Evolutionary conservation across 2,329 filamentous ascomycete species (phyloP).

Genomic region (Ophiocordyceps camponoti-saundersi): DNA sequence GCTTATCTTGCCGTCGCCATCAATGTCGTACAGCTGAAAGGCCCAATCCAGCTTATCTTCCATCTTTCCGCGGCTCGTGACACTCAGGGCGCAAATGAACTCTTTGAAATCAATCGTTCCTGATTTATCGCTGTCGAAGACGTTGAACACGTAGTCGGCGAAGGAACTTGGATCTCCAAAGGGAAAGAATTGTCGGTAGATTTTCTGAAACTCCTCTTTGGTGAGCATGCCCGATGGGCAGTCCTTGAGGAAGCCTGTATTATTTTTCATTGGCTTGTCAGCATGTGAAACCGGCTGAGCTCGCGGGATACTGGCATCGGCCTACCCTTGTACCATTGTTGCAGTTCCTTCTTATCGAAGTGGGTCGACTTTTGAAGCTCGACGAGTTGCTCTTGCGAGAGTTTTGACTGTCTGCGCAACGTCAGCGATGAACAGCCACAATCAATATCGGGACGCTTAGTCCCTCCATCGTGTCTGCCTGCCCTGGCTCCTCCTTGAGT

Average conservation of each 20-base stretch:
- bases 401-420: slow-evolving; percentile 73
- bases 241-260: slow-evolving; percentile 85
- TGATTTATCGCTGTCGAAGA: slow-evolving; percentile 94
- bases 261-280: background rate
- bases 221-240: slow-evolving; percentile 93
- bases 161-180: slow-evolving; percentile 96
- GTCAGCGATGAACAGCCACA: background rate
- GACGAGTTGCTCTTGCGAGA: slow-evolving; percentile 86
- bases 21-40: slow-evolving; percentile 98
- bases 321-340: slow-evolving; percentile 98
- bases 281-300: background rate
- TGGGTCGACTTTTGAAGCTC: slow-evolving; percentile 95
- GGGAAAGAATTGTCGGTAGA: slow-evolving; percentile 98
- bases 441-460: background rate
- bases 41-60: slow-evolving; percentile 99
- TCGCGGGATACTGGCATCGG: background rate
- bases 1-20: slow-evolving; percentile 96
- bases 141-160: slow-evolving; percentile 97
- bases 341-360: slow-evolving; percentile 98
- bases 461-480: background rate
- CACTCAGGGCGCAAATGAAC: slow-evolving; percentile 94
- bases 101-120: slow-evolving; percentile 99
- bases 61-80: slow-evolving; percentile 95
- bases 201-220: slow-evolving; percentile 98
- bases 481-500: too few species aligned